Evolutionary conservation across 2,329 filamentous ascomycete species (phyloP), one percentile per base, ranked within the genome.

Genomic region (Trichoderma sp.): DNA sequence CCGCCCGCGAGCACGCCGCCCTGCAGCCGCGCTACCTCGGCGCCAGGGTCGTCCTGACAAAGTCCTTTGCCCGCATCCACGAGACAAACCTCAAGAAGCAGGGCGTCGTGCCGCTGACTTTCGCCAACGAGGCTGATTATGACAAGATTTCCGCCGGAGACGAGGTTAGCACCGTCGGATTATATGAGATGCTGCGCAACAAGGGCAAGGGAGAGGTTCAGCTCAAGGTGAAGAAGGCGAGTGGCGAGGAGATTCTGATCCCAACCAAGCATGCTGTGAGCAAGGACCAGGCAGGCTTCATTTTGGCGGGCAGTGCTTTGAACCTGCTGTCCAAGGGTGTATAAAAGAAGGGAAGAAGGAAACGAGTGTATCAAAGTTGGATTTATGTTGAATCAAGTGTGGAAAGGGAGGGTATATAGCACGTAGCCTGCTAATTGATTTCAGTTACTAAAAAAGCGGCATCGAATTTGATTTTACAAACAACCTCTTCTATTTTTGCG

Each of bases 61-160:
- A 97, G 85, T 92, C 89, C 47, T 97, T 97, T 79, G 94, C 94
- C 0, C 91, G 94, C 68, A 97, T 97, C 80, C 94, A 97, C 84
- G 94, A 97, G 86, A 97, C 94, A 34, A 97, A 97, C 81, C 85
- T 97, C 76, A 97, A 97, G 90, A 97, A 97, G 85, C 96, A 99
- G 84, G 96, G 96, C 74, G 92, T 99, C 39, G 94, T 99, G 58
- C 96, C 96, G 2, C 86, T 99, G 77, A 98, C 94, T 0, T 97
- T 99, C 79, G 93, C 86, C 60, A 87, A 97, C 81, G 94, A 97
- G 83, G 87, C 88, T 24, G 96, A 98, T 82, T 98, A 98, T 80
- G 93, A 96, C 78, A 84, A 86, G 74, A 92, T 99, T 74, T 86
- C 88, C 67, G 94, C 95, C 0, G 93, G 94, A 74, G 96, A 99